Conservation (phyloP, 192 early-diverging fungal species). For the Chytriomyces hyalinus region DNA sequence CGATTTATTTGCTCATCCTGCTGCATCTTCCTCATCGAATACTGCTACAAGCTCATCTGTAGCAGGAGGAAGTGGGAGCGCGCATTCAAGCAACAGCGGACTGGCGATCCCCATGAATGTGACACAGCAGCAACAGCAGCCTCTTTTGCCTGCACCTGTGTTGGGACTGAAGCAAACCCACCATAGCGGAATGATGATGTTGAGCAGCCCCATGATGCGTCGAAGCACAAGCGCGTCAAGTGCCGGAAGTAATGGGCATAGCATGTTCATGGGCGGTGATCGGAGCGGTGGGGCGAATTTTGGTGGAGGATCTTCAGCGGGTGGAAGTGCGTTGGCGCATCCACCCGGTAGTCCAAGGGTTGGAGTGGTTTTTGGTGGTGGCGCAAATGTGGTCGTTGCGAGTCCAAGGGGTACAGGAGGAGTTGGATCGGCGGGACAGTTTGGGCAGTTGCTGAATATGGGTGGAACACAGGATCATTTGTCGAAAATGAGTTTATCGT, state of each 20-base stretch:
- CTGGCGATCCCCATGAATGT: neutral
- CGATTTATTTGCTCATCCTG: neutral
- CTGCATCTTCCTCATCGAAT: neutral
- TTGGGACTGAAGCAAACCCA: slow-evolving; percentile 17
- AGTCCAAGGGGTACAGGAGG: slow-evolving; percentile 6
- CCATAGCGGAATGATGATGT: neutral
- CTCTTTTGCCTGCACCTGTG: slow-evolving; percentile 26
- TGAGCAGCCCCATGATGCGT: slow-evolving; percentile 20
- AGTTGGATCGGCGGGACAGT: neutral
- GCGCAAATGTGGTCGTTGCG: slow-evolving; percentile 24
- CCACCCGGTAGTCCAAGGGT: slow-evolving; percentile 32
- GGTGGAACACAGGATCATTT: slow-evolving; percentile 47
- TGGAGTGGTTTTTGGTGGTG: slow-evolving; percentile 28
- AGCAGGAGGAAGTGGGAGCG: too few relatives aligned
- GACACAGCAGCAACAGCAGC: neutral
- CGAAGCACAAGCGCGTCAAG: neutral
- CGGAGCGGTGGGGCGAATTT: neutral
- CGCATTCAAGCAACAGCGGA: neutral
- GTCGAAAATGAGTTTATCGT: slow-evolving; percentile 43
- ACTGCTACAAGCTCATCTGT: neutral
- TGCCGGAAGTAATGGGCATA: slow-evolving; percentile 3
- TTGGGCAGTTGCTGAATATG: slow-evolving; percentile 50
- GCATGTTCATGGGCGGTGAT: slow-evolving; percentile 1
- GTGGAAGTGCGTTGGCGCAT: neutral
- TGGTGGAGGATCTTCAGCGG: neutral